These are phyloP conservation scores for Chlorociboria aeruginascens DNA, from an alignment of 495 filamentous ascomycete species.

Conservation along the genomic window DNA sequence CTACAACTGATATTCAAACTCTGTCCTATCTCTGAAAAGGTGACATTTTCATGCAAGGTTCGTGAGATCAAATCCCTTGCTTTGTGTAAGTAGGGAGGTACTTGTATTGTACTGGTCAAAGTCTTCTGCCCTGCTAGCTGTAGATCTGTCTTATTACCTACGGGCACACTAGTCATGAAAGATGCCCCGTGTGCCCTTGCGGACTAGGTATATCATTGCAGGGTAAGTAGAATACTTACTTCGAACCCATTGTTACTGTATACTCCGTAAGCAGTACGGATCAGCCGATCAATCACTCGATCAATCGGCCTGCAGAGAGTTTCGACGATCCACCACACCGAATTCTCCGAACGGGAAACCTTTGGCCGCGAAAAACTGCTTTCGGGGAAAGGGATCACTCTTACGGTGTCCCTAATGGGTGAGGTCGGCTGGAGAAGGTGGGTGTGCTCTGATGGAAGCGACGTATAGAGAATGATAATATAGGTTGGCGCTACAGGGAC, in stretches of 20 bases:
- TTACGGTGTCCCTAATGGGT: not conserved
- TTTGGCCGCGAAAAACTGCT: conserved; percentile 1
- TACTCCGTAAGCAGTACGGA: not conserved
- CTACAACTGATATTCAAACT: too few species aligned
- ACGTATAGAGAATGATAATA: conserved; percentile 15
- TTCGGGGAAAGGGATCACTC: not conserved
- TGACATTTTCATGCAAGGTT: not conserved
- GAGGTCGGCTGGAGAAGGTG: conserved; percentile 9
- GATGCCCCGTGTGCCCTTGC: too few species aligned
- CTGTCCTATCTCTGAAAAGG: not conserved
- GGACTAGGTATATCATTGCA: too few species aligned
- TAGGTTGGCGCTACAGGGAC: conserved; percentile 10
- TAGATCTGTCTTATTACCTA: too few species aligned
- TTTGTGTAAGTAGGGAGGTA: not conserved
- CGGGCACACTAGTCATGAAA: too few species aligned
- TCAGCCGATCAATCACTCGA: conserved; percentile 6
- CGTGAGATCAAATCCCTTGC: not conserved
- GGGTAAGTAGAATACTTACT: too few species aligned
- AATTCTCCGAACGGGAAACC: conserved; percentile 14
- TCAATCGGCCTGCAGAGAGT: conserved; percentile 6
- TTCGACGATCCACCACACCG: conserved; percentile 8
- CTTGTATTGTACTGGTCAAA: conserved; percentile 5
- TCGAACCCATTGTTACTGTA: not conserved
- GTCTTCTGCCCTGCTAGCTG: conserved; percentile 4
- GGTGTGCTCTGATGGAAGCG: conserved; percentile 8